Base-by-base conservation (phyloP, 495 filamentous ascomycete species). In the Neurospora sp. region DNA sequence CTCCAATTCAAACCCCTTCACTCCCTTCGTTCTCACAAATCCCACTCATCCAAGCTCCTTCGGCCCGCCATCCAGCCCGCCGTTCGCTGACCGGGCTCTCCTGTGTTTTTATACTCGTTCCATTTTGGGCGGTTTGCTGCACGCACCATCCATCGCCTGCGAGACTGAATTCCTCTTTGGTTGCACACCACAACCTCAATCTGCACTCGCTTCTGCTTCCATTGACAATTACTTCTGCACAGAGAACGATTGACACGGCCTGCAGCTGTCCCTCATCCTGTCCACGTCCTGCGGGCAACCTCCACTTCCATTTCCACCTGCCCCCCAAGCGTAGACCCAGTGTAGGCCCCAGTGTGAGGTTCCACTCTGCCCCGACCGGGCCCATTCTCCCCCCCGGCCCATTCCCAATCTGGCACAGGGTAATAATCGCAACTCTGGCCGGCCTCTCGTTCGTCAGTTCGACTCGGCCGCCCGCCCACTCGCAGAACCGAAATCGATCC, bases 391-490 rank as follows among this genome's bases (percentile, higher is more conserved):
- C 59, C 27, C 74, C 38, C 59, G 71, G 40, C 40, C 75, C 41
- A 70, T 66, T 76, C 73, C 73, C 68, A 75, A 76, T 73, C 73
- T 74, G 74, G 77, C 69, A 69, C 71, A 72, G 70, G 74, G 73
- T 74, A 78, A 76, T 75, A 78, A 75, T 75, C 78, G 73, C 76
- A 78, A 79, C 78, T 74, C 78, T 74, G 73, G 73, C 76, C 72
- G 71, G 73, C 41, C 72, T 78, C 74, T 76, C 71, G 74, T 69
- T 61, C 53, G 37, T 70, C 74, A 70, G 72, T 27, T 69, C 74
- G 71, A 71, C 66, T 74, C 74, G 68, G 68, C 42, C 74, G 40
- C 39, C 69, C 68, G 44, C 72, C 69, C 73, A 40, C 68, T 48
- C 74, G 59, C 71, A 68, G 72, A 71, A 68, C 53, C 22, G 39